Evolutionary conservation across 2,329 filamentous ascomycete genomes (phyloP), one percentile per base, ranked within the genome.

Genomic region (Clonostachys solani): DNA sequence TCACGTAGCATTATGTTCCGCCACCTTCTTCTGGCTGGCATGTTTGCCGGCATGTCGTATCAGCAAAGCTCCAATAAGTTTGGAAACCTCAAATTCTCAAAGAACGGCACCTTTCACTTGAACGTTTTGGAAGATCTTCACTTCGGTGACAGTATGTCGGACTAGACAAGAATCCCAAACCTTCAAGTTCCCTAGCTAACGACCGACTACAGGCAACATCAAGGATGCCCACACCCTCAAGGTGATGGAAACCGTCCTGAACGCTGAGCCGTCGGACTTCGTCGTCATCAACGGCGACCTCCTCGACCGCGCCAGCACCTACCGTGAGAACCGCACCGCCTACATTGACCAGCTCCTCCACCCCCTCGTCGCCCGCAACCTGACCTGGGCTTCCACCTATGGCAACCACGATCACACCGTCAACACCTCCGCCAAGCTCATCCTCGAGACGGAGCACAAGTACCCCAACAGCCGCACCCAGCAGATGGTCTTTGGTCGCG

Each of bases 201-300:
- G 59, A 18, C 79, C 69, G 61, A 0, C 68, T 72, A 6, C 66
- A 69, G 75, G 80, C 50, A 85, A 89, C 59, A 57, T 71, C 49
- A 78, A 80, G 50, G 85, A 89, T 59, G 57, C 71, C 49, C 77
- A 78, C 45, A 80, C 80, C 0, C 64, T 77, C 5, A 54, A 64
- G 6, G 80, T 87, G 1, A 79, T 89, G 55, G 71, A 73, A 43
- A 64, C 68, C 1, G 66, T 89, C 7, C 72, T 89, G 2, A 70
- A 80, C 36, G 63, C 60, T 1, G 84, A 88, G 49, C 55, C 59
- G 0, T 75, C 80, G 0, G 70, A 81, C 37, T 69, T 89, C 0
- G 83, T 86, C 1, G 78, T 89, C 1, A 62, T 89, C 29, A 89
- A 88, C 47, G 86, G 86, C 13, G 86, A 89, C 54, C 69, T 89